phyloP scores from a whole-genome alignment of 1,139 yeast species.

The Nematodospora anomalae region DNA sequence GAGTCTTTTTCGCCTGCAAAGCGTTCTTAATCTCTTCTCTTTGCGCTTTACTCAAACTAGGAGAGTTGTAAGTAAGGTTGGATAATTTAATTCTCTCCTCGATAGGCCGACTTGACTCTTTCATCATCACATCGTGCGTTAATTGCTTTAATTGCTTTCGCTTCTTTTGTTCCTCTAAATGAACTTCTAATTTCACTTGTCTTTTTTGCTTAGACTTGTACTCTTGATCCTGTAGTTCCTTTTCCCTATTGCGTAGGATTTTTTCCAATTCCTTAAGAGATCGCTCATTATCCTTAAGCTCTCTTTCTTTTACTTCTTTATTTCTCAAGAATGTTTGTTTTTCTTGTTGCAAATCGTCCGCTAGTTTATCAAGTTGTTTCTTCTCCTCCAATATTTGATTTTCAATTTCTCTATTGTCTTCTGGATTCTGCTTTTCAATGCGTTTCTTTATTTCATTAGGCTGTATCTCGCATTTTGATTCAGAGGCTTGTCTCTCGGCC shows the following conservation, averaged over 20 bases:
- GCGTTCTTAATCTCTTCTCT: conserved; percentile 21
- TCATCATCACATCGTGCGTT: conserved; percentile 21
- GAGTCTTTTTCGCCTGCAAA: conserved; percentile 23
- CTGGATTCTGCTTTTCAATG: neutral
- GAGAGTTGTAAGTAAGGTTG: conserved; percentile 3
- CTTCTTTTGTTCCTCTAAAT: conserved; percentile 15
- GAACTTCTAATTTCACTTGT: conserved; percentile 6
- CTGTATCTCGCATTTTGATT: neutral
- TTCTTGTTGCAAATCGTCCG: conserved; percentile 4
- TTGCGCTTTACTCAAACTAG: conserved; percentile 12
- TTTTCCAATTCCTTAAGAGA: conserved; percentile 9
- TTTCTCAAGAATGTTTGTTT: conserved; percentile 3
- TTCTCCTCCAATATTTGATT: neutral
- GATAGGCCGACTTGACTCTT: conserved; percentile 15
- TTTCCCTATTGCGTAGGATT: conserved; percentile 6
- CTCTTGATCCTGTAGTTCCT: conserved; percentile 14
- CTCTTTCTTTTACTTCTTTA: conserved; percentile 7
- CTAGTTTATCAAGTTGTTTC: neutral
- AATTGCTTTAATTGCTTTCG: conserved; percentile 21
- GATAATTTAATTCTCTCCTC: conserved; percentile 12
- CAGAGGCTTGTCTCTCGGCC: neutral
- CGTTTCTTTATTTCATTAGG: neutral
- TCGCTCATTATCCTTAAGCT: conserved; percentile 2
- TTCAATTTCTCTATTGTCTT: conserved; percentile 1
- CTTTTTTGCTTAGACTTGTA: conserved; percentile 11